Conservation (phyloP, 2,329 filamentous ascomycete species). For the Fusarium proliferatum region DNA sequence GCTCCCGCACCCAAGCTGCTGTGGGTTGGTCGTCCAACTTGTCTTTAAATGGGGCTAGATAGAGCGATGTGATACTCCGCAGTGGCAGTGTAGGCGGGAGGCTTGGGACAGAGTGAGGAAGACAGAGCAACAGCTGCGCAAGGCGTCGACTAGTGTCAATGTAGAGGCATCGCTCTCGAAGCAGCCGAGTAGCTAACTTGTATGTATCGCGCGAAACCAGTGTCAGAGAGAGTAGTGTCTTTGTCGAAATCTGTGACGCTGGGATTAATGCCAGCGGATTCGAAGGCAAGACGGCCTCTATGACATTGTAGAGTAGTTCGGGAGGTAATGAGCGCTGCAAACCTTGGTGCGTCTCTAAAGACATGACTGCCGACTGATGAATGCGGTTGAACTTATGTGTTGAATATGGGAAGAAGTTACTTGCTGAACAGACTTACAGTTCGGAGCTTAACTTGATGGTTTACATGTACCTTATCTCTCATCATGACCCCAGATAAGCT, state of each 20-base stretch:
- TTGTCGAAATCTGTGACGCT: slow-evolving; percentile 54
- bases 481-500: slow-evolving; percentile 16
- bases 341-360: slow-evolving; percentile 1
- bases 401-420: not conserved
- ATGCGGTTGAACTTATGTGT: slow-evolving; percentile 1
- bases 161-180: slow-evolving; percentile 59
- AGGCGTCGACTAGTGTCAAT: slow-evolving; percentile 55
- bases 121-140: slow-evolving; percentile 47
- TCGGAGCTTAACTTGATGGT: not conserved
- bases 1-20: slow-evolving; percentile 54
- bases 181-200: slow-evolving; percentile 53
- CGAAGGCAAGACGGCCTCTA: slow-evolving; percentile 51
- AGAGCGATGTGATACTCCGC: slow-evolving; percentile 54
- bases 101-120: slow-evolving; percentile 48
- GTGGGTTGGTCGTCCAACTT: slow-evolving; percentile 54
- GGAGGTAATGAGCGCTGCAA: slow-evolving; percentile 44
- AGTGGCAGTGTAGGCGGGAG: slow-evolving; percentile 47
- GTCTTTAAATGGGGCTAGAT: slow-evolving; percentile 53
- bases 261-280: slow-evolving; percentile 49
- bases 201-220: slow-evolving; percentile 57
- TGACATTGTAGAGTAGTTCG: slow-evolving; percentile 51
- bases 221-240: slow-evolving; percentile 58
- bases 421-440: not conserved
- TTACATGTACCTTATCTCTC: slow-evolving; percentile 17
- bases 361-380: slow-evolving; percentile 17